Conservation (phyloP, 805 yeast species). For the Cyberlindnera subsufficiens region DNA sequence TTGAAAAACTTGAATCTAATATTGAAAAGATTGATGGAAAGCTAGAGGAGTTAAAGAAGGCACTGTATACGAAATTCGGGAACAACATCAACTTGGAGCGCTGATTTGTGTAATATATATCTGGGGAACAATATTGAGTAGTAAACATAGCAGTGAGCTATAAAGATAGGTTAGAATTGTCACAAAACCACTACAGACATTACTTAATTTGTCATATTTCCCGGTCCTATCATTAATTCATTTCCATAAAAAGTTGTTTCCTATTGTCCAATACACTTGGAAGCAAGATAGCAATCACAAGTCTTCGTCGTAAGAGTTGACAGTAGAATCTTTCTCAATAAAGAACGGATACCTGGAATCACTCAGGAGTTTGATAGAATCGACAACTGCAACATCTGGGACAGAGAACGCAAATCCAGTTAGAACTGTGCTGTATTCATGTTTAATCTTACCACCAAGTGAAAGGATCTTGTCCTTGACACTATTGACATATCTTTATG, state of each 20-base stretch:
- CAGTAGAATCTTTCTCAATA: constrained; percentile 39
- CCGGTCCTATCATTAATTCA: no score
- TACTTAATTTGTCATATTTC: no score
- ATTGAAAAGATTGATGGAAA: constrained; percentile 48
- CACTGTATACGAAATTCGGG: constrained; percentile 86
- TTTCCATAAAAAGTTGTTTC: no score
- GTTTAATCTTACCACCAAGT: constrained; percentile 40
- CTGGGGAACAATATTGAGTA: no score
- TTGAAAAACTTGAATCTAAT: constrained; percentile 39
- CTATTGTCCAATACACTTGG: no score
- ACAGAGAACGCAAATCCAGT: constrained; percentile 42
- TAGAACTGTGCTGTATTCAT: constrained; percentile 39
- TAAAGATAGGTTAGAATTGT: no score
- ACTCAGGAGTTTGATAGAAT: constrained; percentile 15
- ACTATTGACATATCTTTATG: constrained; percentile 21
- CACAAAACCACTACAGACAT: no score
- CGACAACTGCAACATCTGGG: constrained; percentile 26
- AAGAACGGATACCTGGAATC: constrained; percentile 32
- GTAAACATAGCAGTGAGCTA: no score
- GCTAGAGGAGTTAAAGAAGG: constrained; percentile 57
- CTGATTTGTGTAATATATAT: constrained; percentile 15
- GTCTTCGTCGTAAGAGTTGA: constrained; percentile 22
- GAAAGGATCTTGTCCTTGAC: constrained; percentile 29
- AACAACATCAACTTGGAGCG: constrained; percentile 80
- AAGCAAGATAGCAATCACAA: neutral